Evolutionary conservation across 208 protist genomes (phyloP).

Genomic region (Trypanosomatidae sp.): DNA sequence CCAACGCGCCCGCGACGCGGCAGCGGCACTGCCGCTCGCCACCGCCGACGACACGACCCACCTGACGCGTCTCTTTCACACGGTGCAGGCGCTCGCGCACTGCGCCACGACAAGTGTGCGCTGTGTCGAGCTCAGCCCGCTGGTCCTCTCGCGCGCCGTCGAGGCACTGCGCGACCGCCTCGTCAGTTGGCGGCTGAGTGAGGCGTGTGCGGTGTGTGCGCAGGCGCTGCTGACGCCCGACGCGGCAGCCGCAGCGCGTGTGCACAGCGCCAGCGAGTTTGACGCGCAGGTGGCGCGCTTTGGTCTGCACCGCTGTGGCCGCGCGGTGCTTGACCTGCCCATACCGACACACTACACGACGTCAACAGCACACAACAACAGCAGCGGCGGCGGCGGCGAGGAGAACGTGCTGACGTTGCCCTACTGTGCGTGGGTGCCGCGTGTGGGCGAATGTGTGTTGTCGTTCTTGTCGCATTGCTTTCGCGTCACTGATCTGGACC

Average conservation of each 20-base stretch:
- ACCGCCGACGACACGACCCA: constrained; percentile 13
- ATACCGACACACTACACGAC: constrained; percentile 30
- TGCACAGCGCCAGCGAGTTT: constrained; percentile 33
- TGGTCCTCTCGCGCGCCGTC: constrained; percentile 54
- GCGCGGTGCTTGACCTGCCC: constrained; percentile 38
- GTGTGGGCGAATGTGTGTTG: constrained; percentile 36
- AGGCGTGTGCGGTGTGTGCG: constrained; percentile 48
- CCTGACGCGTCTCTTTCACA: constrained; percentile 42
- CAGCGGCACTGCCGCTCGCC: constrained; percentile 34
- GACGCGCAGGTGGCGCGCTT: constrained; percentile 41
- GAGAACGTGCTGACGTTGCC: constrained; percentile 27
- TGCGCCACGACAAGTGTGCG: constrained; percentile 45
- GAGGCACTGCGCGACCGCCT: constrained; percentile 68
- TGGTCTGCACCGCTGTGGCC: constrained; percentile 46
- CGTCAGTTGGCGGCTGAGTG: constrained; percentile 70
- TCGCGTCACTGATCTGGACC: constrained; percentile 50
- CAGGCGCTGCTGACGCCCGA: constrained; percentile 47
- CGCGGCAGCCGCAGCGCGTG: too few relatives aligned
- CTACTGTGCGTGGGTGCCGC: constrained; percentile 55
- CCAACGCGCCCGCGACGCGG: constrained; percentile 27
- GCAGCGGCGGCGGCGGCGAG: neutral
- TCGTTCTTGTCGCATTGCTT: constrained; percentile 62
- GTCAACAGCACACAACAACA: constrained; percentile 4
- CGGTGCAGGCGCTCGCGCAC: constrained; percentile 42
- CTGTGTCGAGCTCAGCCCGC: constrained; percentile 50